Evolutionary conservation across 2,329 filamentous ascomycete genomes (phyloP).

Genomic region (Verticillium longisporum): DNA sequence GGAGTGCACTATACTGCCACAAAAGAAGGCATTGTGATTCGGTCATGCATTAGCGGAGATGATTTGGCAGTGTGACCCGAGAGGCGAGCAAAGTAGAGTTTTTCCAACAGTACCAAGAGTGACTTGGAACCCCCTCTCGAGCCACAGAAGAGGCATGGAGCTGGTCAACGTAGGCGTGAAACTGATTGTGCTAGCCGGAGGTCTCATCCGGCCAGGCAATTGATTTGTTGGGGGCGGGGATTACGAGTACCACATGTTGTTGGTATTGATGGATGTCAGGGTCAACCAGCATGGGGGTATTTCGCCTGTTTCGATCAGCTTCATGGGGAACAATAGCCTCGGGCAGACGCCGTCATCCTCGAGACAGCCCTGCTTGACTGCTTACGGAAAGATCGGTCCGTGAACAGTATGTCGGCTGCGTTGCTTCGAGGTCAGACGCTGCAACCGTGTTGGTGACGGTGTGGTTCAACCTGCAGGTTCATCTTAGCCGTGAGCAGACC

Average conservation of each 20-base stretch:
- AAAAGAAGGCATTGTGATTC: not conserved
- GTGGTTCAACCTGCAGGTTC: constrained; percentile 8
- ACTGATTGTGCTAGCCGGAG: not conserved
- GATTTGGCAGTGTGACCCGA: not conserved
- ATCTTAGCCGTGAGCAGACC: constrained; percentile 4
- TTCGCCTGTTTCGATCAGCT: not conserved
- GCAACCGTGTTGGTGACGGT: constrained; percentile 9
- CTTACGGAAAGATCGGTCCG: constrained; percentile 9
- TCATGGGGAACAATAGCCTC: constrained; percentile 1
- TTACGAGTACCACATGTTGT: not conserved
- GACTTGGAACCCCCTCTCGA: not conserved
- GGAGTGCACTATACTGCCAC: not conserved
- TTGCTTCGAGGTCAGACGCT: not conserved
- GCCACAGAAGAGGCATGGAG: not conserved
- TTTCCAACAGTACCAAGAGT: not conserved
- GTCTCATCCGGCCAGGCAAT: not conserved
- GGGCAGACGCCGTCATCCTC: not conserved
- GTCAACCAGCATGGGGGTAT: constrained; percentile 1
- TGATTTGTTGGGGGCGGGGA: not conserved
- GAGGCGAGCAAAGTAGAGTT: not conserved
- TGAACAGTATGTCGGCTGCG: not conserved
- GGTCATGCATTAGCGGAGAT: constrained; percentile 1
- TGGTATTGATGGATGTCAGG: not conserved
- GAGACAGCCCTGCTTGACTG: not conserved
- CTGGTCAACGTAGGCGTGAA: not conserved